Evolutionary conservation across 805 yeast species (phyloP).

Genomic region (Schwanniomyces pseudopolymorphus): DNA sequence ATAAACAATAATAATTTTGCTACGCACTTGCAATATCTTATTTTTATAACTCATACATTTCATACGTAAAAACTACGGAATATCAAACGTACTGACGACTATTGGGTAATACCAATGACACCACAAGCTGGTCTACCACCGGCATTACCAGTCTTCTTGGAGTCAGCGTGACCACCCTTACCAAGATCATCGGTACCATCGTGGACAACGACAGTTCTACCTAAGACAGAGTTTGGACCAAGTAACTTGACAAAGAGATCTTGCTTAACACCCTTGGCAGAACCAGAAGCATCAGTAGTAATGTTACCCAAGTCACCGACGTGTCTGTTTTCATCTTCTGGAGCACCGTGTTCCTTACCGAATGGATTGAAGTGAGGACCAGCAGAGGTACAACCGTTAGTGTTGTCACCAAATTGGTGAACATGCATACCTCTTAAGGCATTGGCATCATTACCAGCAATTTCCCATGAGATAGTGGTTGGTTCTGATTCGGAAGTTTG

Average conservation of each 20-base stretch:
- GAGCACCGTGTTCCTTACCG: slow-evolving; percentile 87
- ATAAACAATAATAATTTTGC: too few species aligned
- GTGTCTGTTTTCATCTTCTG: slow-evolving; percentile 77
- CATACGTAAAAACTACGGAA: background rate
- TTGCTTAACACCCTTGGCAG: slow-evolving; percentile 85
- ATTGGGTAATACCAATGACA: slow-evolving; percentile 77
- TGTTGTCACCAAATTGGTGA: slow-evolving; percentile 97
- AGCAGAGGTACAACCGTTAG: slow-evolving; percentile 98
- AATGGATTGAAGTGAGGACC: slow-evolving; percentile 97
- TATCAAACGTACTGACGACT: slow-evolving; percentile 7
- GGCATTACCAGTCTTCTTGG: slow-evolving; percentile 94
- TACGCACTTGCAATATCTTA: too few species aligned
- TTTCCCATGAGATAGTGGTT: slow-evolving; percentile 85
- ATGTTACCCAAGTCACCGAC: slow-evolving; percentile 98
- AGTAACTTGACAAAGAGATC: slow-evolving; percentile 77
- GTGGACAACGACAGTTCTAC: slow-evolving; percentile 95
- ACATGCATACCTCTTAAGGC: slow-evolving; percentile 96
- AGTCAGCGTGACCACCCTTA: slow-evolving; percentile 88
- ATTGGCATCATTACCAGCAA: slow-evolving; percentile 83
- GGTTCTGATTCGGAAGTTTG: slow-evolving; percentile 78
- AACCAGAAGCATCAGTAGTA: slow-evolving; percentile 80
- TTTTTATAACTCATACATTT: background rate
- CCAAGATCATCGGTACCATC: slow-evolving; percentile 93
- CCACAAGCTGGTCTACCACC: slow-evolving; percentile 99
- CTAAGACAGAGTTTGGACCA: slow-evolving; percentile 85